A percentile compares a stretch with the other conserved stretches of the same genome.
phyloP scores from a whole-genome alignment of 805 yeast genomes.

The Candida vaughaniae region DNA sequence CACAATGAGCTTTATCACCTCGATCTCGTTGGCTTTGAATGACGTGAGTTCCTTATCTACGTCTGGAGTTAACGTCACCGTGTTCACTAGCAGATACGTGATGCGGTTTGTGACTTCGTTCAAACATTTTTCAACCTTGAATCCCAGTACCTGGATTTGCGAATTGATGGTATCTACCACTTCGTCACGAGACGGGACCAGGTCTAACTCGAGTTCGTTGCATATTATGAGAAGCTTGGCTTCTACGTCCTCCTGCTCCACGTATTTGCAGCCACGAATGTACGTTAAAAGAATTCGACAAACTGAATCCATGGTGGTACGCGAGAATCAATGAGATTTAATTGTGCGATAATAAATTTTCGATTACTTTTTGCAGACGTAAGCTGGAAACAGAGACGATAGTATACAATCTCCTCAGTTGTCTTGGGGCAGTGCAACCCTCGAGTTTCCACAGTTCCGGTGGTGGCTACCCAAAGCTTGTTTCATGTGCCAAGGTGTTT shows the following conservation, averaged over 20 bases:
- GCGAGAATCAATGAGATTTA: no score
- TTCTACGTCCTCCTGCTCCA: conserved; percentile 20
- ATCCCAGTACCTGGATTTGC: conserved; percentile 34
- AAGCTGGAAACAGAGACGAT: no score
- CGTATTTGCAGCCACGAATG: conserved; percentile 24
- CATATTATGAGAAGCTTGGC: conserved; percentile 21
- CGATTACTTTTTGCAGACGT: no score
- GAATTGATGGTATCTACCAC: conserved; percentile 29
- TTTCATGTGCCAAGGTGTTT: no score
- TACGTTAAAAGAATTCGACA: conserved; percentile 25
- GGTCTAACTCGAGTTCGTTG: conserved; percentile 8
- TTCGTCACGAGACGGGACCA: neutral
- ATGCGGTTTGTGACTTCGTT: conserved; percentile 33
- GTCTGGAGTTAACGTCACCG: neutral
- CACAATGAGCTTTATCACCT: conserved; percentile 43
- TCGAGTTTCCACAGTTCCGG: no score
- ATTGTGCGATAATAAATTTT: no score
- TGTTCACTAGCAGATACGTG: conserved; percentile 34
- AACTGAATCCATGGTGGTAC: conserved; percentile 7
- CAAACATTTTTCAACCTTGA: conserved; percentile 41
- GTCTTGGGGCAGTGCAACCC: no score
- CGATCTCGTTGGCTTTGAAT: conserved; percentile 39
- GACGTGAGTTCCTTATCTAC: conserved; percentile 38
- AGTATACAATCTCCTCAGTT: no score
- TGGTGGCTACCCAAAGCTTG: no score